Base-by-base conservation (phyloP, 2,329 filamentous ascomycete species). In the Ascochyta pisi region DNA sequence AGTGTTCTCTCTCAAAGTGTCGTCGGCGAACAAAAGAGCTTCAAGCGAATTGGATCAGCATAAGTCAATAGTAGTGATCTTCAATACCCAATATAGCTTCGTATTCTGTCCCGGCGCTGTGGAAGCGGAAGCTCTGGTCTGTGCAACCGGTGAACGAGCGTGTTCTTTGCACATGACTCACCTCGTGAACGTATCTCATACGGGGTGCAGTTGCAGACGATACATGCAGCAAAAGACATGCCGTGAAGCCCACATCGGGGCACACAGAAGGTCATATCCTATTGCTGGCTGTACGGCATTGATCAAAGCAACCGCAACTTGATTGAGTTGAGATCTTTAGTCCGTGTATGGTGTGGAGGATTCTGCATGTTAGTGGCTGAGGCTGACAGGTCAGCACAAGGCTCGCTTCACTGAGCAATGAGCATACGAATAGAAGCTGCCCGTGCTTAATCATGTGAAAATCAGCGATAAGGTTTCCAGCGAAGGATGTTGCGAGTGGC, bases 361-460 rank as follows among this genome's bases (percentile, higher is more conserved):
- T 38, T 26, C 43, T 24, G 19, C 10, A 16, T 29, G 41, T 38
- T 39, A 46, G 13, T 46, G 46, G 41, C 46, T 49, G 37, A 45
- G 9, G 40, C 40, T 37, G 23, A 40, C 16, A 41, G 13, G 16
- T 35, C 29, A 15, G 6, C 33, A 16, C 22, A 37, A 24, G 31
- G 31, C 39, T 55, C 46, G 52, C 46, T 50, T 38, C 24, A 19
- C 19, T 19, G 19, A 19, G 19, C 24, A 19, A 2, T 19, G 19
- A 19, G 19, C 19, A 19, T 19, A 10, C 37, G n/a, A 41, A 33
- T 55, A 35, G 41, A 9, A 9, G 24, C 7, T 22, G 23, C 24
- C 27, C 15, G n/a, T 5, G 40, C 6, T n/a, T n/a, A 13, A 19
- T 40, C 8, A 6, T 33, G 15, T 16, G 7, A 19, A 26, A 40